These are phyloP conservation scores for Apophysomyces elegans DNA, from an alignment of 371 early-diverging fungal species.

Conservation along the genomic window DNA sequence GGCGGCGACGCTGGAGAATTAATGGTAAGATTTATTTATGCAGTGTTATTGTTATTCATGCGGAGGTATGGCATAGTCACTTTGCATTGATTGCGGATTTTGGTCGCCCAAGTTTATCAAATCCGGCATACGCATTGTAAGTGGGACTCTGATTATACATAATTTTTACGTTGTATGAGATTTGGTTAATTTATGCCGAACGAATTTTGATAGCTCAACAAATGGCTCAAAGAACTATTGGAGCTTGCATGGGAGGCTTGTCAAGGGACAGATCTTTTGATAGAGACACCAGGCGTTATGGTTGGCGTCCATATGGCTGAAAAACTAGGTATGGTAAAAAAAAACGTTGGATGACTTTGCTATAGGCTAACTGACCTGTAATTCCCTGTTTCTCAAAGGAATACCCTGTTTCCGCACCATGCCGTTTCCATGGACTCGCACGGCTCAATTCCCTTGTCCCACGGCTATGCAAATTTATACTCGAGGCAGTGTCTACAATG, in stretches of 20 bases:
- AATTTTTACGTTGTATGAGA: neutral
- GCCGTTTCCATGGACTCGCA: slow-evolving; percentile 83
- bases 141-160: neutral
- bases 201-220: slow-evolving; percentile 56
- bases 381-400: slow-evolving; percentile 19
- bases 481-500: slow-evolving; percentile 75
- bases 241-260: slow-evolving; percentile 74
- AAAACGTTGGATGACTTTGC: neutral
- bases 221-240: slow-evolving; percentile 78
- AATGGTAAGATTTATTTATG: slow-evolving; percentile 43
- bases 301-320: slow-evolving; percentile 84
- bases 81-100: slow-evolving; percentile 81
- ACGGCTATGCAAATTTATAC: slow-evolving; percentile 67
- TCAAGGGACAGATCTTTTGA: slow-evolving; percentile 73
- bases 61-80: slow-evolving; percentile 37
- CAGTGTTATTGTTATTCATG: too few relatives aligned
- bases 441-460: slow-evolving; percentile 80
- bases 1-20: slow-evolving; percentile 75
- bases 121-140: slow-evolving; percentile 60
- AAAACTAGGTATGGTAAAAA: slow-evolving; percentile 45
- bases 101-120: slow-evolving; percentile 74
- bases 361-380: too few relatives aligned
- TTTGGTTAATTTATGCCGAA: neutral
- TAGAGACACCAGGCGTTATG: slow-evolving; percentile 82
- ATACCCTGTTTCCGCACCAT: slow-evolving; percentile 78